Base-by-base conservation (phyloP, 1,139 yeast species). In the Meyerozyma smithsonii region DNA sequence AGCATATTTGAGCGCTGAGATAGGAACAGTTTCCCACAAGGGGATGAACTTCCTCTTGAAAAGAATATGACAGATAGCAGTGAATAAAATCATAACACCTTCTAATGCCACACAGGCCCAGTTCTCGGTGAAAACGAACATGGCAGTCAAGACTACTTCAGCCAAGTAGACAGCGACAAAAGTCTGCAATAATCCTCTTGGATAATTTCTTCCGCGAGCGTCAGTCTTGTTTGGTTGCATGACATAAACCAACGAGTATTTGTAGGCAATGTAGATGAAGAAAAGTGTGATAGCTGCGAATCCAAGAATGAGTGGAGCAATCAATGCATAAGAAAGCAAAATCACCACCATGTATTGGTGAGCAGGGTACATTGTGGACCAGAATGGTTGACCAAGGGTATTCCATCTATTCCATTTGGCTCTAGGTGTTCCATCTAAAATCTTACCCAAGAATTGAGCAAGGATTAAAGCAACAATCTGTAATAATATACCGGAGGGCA, bases 51-150 rank as follows among this genome's bases (percentile, higher is more conserved):
- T 73, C 58, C 72, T 59, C 58, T 79, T 79, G 56, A 78, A 65
- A 57, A 71, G 81, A 24, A 82, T 38, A 52, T 81, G 87, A 38
- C 73, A 63, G 37, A 66, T 62, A 17, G 72, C 79, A 8, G 88
- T 79, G 35, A 64, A 69, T 16, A 58, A 72, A 24, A 81, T 50
- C 37, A 70, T 62, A 14, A 80, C 69, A 36, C 66, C 79, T 58
- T 81, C 87, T 44, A 84, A 64, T 1, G 74, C 85, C 47, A 81
- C 74, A 47, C 84, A 79, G 20, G 84, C 87, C 89, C 89, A 83
- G 42, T 81, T 70, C 62, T 81, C 79, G 36, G 77, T 72, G 69
- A 83, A 82, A 26, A 79, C 82, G 56, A 83, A 83, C 51, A 84
- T 60, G 35, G 88, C 89, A 39, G 79, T 56, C 41, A 82, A 63